A percentile compares a stretch with the other conserved stretches of the same genome.
phyloP scores from a whole-genome alignment of 2,329 filamentous ascomycete species.

The Triangularia verruculosa region DNA sequence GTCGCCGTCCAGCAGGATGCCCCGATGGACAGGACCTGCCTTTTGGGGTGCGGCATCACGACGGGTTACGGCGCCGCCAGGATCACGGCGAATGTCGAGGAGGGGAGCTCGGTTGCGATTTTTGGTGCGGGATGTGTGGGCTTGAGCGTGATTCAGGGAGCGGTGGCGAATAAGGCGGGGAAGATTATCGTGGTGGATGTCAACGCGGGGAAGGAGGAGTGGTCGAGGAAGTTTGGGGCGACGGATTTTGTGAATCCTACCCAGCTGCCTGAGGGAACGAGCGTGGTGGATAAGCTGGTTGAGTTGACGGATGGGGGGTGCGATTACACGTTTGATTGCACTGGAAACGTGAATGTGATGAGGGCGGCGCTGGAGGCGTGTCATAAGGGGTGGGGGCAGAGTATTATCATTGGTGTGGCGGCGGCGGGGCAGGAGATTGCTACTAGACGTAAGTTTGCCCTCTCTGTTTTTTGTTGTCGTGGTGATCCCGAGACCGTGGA shows the following conservation, averaged over 20 bases:
- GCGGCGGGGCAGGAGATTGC: conserved; percentile 94
- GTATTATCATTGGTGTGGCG: conserved; percentile 95
- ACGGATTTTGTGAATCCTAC: conserved; percentile 96
- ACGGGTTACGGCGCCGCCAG: conserved; percentile 95
- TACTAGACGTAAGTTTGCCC: conserved; percentile 72
- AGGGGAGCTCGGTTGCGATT: conserved; percentile 83
- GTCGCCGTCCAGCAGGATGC: conserved; percentile 88
- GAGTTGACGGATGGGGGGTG: conserved; percentile 98
- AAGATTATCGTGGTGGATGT: conserved; percentile 74
- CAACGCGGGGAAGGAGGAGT: conserved; percentile 87
- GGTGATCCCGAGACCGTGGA: not conserved
- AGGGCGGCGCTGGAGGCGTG: conserved; percentile 92
- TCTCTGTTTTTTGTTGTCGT: conserved; percentile 14
- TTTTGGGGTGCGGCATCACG: conserved; percentile 97
- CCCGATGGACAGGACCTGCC: conserved; percentile 91
- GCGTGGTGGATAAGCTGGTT: conserved; percentile 85
- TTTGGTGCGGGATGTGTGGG: conserved; percentile 97
- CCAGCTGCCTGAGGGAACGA: conserved; percentile 68
- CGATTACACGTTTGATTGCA: conserved; percentile 99
- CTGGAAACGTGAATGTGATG: conserved; percentile 95
- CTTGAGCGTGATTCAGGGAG: conserved; percentile 91
- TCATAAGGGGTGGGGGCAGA: conserved; percentile 99
- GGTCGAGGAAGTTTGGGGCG: conserved; percentile 91
- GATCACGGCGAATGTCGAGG: conserved; percentile 88
- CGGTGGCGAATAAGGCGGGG: conserved; percentile 75